Evolutionary conservation across 768 basidiomycete species (phyloP).

Genomic region (Tulasnella sp.): DNA sequence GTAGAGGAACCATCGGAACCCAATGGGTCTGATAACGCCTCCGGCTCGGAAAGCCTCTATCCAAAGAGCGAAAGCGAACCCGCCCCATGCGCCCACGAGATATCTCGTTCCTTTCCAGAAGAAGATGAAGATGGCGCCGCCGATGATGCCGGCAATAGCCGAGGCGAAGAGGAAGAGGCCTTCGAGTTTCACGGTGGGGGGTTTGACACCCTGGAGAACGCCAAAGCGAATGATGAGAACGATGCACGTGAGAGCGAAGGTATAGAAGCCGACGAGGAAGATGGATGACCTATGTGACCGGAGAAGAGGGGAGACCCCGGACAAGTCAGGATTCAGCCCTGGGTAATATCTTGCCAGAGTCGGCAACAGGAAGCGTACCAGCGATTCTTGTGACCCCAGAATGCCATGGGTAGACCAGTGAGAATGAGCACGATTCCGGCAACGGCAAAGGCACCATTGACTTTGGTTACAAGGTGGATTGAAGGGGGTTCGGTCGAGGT

Average conservation of each 20-base stretch:
- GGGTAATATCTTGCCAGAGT: not conserved
- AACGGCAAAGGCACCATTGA: constrained; percentile 85
- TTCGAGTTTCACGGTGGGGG: constrained; percentile 67
- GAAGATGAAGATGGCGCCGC: constrained; percentile 81
- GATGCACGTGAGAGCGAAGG: constrained; percentile 74
- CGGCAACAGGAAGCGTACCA: constrained; percentile 48
- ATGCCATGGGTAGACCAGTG: constrained; percentile 81
- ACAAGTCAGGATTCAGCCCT: constrained; percentile 9
- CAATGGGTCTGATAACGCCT: constrained; percentile 68
- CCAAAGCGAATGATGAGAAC: constrained; percentile 86
- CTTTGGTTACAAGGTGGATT: constrained; percentile 48
- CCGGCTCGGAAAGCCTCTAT: constrained; percentile 78
- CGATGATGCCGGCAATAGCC: constrained; percentile 70
- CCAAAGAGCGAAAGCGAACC: constrained; percentile 81
- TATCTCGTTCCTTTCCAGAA: constrained; percentile 88
- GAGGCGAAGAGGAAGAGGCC: constrained; percentile 86
- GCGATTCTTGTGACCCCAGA: constrained; percentile 92
- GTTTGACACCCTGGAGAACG: constrained; percentile 59
- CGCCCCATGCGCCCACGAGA: constrained; percentile 62
- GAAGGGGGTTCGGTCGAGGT: constrained; percentile 38
- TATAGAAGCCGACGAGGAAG: constrained; percentile 89
- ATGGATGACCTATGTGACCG: constrained; percentile 66
- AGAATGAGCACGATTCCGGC: constrained; percentile 82
- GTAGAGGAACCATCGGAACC: constrained; percentile 82
- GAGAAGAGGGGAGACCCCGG: constrained; percentile 10